Evolutionary conservation across 495 filamentous ascomycete species (phyloP).

Genomic region (Tuber magnatum): DNA sequence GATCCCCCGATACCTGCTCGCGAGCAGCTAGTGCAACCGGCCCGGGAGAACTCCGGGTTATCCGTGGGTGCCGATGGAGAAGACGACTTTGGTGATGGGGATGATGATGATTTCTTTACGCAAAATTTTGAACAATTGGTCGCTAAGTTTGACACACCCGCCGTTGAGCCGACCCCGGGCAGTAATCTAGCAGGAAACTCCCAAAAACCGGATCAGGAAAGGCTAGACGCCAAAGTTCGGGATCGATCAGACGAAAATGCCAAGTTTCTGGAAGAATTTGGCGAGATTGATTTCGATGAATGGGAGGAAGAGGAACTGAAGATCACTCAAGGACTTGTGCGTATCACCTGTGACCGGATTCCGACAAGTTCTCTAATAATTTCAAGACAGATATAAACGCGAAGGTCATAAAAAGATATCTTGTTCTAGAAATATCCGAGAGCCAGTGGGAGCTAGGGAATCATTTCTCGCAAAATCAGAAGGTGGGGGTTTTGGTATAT

Average conservation of each 20-base stretch:
- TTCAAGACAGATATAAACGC: conserved; percentile 41
- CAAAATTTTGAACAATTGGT: conserved; percentile 54
- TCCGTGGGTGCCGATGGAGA: conserved; percentile 51
- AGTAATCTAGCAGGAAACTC: not conserved
- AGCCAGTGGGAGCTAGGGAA: conserved; percentile 30
- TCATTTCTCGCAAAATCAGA: conserved; percentile 22
- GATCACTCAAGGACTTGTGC: conserved; percentile 30
- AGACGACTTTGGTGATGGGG: conserved; percentile 57
- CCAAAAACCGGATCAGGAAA: not conserved
- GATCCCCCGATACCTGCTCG: not conserved
- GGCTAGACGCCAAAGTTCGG: not conserved
- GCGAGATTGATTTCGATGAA: conserved; percentile 36
- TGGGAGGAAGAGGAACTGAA: conserved; percentile 36
- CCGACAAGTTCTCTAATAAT: conserved; percentile 25
- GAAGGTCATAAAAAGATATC: conserved; percentile 37
- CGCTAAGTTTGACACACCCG: conserved; percentile 47
- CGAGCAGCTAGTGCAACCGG: conserved; percentile 23
- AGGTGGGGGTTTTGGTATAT: conserved; percentile 14
- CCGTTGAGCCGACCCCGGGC: conserved; percentile 5
- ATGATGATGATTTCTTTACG: conserved; percentile 45
- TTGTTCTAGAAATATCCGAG: conserved; percentile 28
- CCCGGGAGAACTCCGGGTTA: conserved; percentile 15
- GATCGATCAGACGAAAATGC: conserved; percentile 14
- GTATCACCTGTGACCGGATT: conserved; percentile 9
- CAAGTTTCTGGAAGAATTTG: conserved; percentile 37